Evolutionary conservation across 148 eudicot genomes (phyloP).

Genomic region (Amaranthus cruentus): DNA sequence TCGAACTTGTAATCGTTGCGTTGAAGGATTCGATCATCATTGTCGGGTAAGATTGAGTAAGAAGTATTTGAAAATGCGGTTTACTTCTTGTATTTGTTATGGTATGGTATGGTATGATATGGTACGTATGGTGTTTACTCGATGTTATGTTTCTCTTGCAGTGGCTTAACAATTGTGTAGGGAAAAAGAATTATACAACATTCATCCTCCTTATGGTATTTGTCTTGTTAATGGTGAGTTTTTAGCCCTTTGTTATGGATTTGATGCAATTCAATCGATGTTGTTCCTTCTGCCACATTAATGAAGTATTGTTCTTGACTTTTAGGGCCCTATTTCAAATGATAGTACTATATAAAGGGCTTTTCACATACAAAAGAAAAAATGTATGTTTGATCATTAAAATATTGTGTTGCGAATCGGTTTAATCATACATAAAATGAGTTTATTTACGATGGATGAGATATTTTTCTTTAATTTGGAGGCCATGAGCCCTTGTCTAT

Average conservation of each 20-base stretch:
- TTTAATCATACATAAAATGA: too few relatives aligned
- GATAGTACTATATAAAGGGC: too few relatives aligned
- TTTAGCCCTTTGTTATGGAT: not conserved
- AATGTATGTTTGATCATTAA: too few relatives aligned
- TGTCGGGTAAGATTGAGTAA: slow-evolving; percentile 51
- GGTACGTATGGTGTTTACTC: slow-evolving; percentile 3
- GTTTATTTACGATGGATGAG: too few relatives aligned
- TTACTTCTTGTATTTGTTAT: not conserved
- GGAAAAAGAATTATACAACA: slow-evolving; percentile 82
- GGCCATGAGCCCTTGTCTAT: too few relatives aligned
- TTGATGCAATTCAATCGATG: slow-evolving; percentile 8
- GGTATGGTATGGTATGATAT: not conserved
- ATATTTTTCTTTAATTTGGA: too few relatives aligned
- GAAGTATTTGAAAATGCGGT: not conserved
- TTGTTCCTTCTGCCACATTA: not conserved
- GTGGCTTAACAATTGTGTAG: slow-evolving; percentile 99
- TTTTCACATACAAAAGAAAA: too few relatives aligned
- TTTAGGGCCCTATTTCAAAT: too few relatives aligned
- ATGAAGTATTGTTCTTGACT: too few relatives aligned
- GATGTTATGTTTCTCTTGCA: slow-evolving; percentile 28
- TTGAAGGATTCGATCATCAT: slow-evolving; percentile 97
- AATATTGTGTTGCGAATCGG: too few relatives aligned
- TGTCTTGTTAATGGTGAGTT: slow-evolving; percentile 71
- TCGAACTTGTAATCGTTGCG: slow-evolving; percentile 84
- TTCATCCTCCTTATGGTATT: slow-evolving; percentile 76